These are phyloP conservation scores for Solanum pinnatisectum DNA, from an alignment of 257 asterid genomes.

Conservation along the genomic window DNA sequence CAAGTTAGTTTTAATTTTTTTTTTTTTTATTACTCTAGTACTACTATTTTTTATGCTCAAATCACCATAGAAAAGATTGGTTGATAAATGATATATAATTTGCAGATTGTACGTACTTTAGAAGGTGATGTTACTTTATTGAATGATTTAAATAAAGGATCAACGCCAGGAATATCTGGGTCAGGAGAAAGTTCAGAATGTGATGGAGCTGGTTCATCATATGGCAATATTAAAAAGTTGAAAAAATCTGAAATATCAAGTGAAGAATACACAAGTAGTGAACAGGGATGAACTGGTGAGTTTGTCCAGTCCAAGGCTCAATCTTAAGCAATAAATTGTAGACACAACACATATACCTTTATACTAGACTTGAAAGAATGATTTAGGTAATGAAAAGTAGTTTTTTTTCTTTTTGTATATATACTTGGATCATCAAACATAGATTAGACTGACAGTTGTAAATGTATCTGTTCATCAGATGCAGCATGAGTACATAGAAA, in stretches of 20 bases:
- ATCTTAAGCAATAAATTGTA: not conserved
- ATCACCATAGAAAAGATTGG: not conserved
- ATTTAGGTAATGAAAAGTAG: not conserved
- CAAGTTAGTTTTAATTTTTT: slow-evolving; percentile 33
- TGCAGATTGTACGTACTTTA: slow-evolving; percentile 55
- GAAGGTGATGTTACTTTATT: slow-evolving; percentile 59
- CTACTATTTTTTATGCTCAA: not conserved
- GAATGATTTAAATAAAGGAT: slow-evolving; percentile 52
- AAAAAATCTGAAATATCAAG: not conserved
- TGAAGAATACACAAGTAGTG: not conserved
- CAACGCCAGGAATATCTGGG: slow-evolving; percentile 11
- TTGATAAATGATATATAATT: not conserved
- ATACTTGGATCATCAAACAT: not conserved
- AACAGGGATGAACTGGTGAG: not conserved
- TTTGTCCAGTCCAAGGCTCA: not conserved
- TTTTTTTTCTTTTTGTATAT: not conserved
- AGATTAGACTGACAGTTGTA: not conserved
- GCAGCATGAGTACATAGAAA: not conserved
- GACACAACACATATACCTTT: not conserved
- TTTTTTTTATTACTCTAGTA: not conserved
- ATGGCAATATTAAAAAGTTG: not conserved
- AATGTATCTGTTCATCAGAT: not conserved
- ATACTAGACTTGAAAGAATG: not conserved
- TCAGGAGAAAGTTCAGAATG: slow-evolving; percentile 5
- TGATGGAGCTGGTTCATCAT: not conserved